Conservation (phyloP, 225 moss, liverwort and hornwort species). For the Climacium dendroides region DNA sequence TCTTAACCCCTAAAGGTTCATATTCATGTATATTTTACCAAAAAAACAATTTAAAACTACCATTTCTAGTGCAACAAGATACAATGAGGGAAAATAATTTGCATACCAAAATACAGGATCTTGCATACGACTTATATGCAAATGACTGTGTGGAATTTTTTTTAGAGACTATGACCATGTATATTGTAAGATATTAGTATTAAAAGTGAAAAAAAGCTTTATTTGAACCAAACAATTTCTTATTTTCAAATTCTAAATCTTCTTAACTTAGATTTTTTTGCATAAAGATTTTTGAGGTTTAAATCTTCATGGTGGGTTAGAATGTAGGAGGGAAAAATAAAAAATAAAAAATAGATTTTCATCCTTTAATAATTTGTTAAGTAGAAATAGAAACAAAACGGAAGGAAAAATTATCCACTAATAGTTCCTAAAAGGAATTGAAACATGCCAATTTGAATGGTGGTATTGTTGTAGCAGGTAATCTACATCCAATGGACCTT, state of each 20-base stretch:
- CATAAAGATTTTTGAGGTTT: not conserved
- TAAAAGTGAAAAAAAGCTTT: not conserved
- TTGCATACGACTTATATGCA: not conserved
- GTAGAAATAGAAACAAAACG: too few relatives aligned
- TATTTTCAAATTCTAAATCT: accelerated
- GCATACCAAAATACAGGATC: accelerated
- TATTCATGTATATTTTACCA: not conserved
- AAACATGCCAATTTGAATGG: not conserved
- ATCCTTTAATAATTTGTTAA: not conserved
- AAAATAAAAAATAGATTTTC: not conserved
- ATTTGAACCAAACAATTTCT: accelerated
- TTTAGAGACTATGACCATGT: not conserved
- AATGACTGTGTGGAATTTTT: too few relatives aligned
- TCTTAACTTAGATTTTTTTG: not conserved
- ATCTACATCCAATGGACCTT: accelerated
- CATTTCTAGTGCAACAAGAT: not conserved
- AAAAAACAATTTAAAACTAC: not conserved
- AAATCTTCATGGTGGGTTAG: accelerated
- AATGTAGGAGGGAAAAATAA: accelerated
- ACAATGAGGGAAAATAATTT: not conserved
- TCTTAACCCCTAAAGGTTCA: not conserved
- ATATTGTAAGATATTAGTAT: not conserved
- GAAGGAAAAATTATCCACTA: not conserved
- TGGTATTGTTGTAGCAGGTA: not conserved
- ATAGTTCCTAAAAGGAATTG: not conserved